Conservation (phyloP, 176 grass and related monocot species). For the Metroxylon sagu region DNA sequence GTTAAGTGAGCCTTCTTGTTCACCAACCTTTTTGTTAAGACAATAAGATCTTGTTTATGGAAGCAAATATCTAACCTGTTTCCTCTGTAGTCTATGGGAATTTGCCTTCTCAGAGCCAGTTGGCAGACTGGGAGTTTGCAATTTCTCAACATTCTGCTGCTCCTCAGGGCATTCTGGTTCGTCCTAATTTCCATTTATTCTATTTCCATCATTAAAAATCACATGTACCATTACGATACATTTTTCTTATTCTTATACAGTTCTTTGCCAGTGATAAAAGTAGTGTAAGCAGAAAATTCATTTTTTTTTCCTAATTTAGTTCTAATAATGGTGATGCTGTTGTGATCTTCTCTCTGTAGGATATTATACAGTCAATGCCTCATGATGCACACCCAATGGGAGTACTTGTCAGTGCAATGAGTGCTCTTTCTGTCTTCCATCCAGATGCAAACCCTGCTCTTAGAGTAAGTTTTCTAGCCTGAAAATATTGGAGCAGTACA, state of each 20-base stretch:
- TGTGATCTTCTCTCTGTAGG: conserved; percentile 28
- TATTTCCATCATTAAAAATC: too few species aligned
- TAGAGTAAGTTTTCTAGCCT: conserved; percentile 41
- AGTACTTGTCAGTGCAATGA: conserved; percentile 93
- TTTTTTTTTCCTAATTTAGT: too few species aligned
- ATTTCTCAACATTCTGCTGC: conserved; percentile 92
- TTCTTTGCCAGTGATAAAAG: too few species aligned
- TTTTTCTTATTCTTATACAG: too few species aligned
- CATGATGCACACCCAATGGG: conserved; percentile 99
- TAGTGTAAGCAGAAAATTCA: too few species aligned
- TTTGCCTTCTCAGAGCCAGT: conserved; percentile 62
- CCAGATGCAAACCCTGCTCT: conserved; percentile 98
- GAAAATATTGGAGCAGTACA: too few species aligned
- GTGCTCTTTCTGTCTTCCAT: conserved; percentile 92
- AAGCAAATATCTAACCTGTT: conserved; percentile 7
- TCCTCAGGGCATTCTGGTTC: conserved; percentile 90
- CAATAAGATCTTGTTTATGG: neutral
- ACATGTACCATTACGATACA: too few species aligned
- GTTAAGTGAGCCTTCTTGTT: conserved; percentile 47
- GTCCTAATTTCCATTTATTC: neutral
- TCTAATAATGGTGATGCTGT: too few species aligned
- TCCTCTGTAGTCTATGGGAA: conserved; percentile 68
- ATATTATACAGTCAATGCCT: conserved; percentile 96
- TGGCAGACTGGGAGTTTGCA: conserved; percentile 74
- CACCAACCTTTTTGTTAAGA: conserved; percentile 2